These are phyloP conservation scores for Coniferiporia sulphurascens DNA, from an alignment of 1,284 basidiomycete species.

Conservation along the genomic window DNA sequence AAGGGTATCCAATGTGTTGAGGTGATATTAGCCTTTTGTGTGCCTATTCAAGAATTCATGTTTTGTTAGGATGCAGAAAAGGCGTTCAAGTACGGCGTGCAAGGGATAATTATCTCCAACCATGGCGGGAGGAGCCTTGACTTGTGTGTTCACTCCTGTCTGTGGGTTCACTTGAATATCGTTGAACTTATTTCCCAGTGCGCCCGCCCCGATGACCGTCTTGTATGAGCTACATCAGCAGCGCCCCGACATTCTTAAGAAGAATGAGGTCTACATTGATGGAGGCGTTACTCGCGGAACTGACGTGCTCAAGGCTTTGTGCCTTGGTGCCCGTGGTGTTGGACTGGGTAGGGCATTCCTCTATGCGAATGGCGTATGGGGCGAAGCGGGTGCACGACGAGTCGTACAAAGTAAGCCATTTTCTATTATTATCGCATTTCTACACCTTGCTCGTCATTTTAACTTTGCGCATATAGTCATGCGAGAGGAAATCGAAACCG, in stretches of 20 bases:
- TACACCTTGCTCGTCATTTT: not conserved
- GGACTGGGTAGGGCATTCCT: slow-evolving; percentile 50
- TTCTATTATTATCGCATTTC: not conserved
- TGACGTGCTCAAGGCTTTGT: slow-evolving; percentile 50
- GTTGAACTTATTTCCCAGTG: slow-evolving; percentile 4
- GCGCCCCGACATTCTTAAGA: slow-evolving; percentile 35
- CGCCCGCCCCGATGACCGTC: slow-evolving; percentile 23
- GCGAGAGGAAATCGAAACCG: slow-evolving; percentile 44
- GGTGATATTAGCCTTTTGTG: slow-evolving; percentile 20
- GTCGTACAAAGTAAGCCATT: slow-evolving; percentile 15
- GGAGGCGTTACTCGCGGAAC: slow-evolving; percentile 47
- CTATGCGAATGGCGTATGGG: slow-evolving; percentile 37
- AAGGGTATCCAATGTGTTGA: slow-evolving; percentile 45
- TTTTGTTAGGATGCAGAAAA: slow-evolving; percentile 36
- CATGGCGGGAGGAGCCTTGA: slow-evolving; percentile 36
- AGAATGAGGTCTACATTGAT: slow-evolving; percentile 41
- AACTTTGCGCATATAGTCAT: slow-evolving; percentile 8
- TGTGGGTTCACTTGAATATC: slow-evolving; percentile 32
- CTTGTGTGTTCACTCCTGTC: slow-evolving; percentile 29
- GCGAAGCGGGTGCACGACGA: slow-evolving; percentile 12
- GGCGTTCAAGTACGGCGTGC: slow-evolving; percentile 44
- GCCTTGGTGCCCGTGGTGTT: slow-evolving; percentile 49
- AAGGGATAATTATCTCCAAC: slow-evolving; percentile 47
- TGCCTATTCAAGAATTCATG: not conserved
- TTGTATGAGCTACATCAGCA: slow-evolving; percentile 38